A percentile compares a stretch with the other conserved stretches of the same genome.
phyloP scores from a whole-genome alignment of 306 rosid species.

The Quercus rubra region DNA sequence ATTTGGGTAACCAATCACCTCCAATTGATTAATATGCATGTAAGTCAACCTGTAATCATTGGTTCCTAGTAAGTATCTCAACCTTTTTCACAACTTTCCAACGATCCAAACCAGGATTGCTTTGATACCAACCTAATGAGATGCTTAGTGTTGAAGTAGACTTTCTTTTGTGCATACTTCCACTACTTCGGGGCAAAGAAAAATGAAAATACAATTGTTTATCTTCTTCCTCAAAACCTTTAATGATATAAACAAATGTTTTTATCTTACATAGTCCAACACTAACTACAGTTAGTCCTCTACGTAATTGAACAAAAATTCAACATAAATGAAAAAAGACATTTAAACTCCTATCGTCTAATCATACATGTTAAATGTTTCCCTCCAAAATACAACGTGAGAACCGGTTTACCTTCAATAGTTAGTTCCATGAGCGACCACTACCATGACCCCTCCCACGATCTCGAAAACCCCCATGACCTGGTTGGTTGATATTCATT shows the following conservation, averaged over 20 bases:
- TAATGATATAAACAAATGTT: constrained; percentile 13
- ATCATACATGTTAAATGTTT: constrained; percentile 26
- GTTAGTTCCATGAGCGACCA: constrained; percentile 63
- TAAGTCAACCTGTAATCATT: no score
- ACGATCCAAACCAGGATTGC: no score
- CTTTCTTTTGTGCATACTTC: no score
- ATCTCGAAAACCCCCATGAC: constrained; percentile 66
- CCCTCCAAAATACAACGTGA: constrained; percentile 13
- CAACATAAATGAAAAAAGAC: neutral
- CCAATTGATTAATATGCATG: no score
- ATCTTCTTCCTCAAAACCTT: neutral
- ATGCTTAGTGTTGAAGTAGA: no score
- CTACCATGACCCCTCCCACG: constrained; percentile 62
- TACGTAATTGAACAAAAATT: neutral
- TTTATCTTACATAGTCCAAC: neutral
- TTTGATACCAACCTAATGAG: no score
- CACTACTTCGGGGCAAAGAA: no score
- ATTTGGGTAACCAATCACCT: no score
- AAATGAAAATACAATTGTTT: no score
- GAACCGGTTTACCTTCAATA: neutral
- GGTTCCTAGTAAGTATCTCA: no score
- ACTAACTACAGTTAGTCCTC: constrained; percentile 12
- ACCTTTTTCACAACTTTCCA: no score
- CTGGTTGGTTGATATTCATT: constrained; percentile 23
- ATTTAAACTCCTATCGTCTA: constrained; percentile 26